Evolutionary conservation across 2,329 filamentous ascomycete genomes (phyloP).

Genomic region (Pezizomycotina sp.): DNA sequence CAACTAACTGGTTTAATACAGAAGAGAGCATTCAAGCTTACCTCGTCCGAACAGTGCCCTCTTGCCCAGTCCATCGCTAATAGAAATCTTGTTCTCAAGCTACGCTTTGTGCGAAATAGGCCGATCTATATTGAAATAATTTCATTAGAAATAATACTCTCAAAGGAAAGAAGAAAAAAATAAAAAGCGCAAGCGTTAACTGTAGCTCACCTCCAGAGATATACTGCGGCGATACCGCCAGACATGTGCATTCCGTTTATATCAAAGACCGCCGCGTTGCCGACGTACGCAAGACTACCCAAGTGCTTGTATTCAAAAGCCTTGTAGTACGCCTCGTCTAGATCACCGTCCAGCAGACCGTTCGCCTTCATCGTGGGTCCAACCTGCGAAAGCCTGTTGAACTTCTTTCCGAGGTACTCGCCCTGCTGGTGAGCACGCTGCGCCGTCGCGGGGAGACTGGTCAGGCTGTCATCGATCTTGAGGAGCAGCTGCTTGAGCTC

Average conservation of each 20-base stretch:
- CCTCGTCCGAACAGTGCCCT: conserved; percentile 86
- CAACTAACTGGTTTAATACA: neutral
- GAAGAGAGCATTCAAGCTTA: conserved; percentile 34
- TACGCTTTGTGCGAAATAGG: conserved; percentile 98
- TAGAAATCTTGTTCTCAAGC: conserved; percentile 69
- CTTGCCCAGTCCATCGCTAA: conserved; percentile 98
- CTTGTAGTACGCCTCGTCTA: conserved; percentile 84
- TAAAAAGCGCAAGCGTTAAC: neutral
- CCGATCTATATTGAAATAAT: conserved; percentile 15
- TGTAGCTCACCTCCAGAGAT: conserved; percentile 66
- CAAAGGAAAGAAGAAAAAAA: neutral
- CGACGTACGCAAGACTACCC: conserved; percentile 82
- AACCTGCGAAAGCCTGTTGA: conserved; percentile 74
- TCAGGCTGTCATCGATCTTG: conserved; percentile 90
- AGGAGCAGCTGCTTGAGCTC: conserved; percentile 75
- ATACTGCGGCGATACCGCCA: conserved; percentile 81
- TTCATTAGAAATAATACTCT: neutral
- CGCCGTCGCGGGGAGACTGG: conserved; percentile 82
- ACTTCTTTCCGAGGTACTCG: conserved; percentile 76
- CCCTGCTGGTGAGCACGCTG: conserved; percentile 95
- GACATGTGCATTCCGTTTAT: conserved; percentile 54
- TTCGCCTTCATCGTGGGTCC: conserved; percentile 62
- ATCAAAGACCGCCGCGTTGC: conserved; percentile 92
- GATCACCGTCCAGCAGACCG: conserved; percentile 68
- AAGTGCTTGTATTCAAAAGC: conserved; percentile 89